Percentiles rank a stretch among this genome's conserved stretches.
Evolutionary conservation across 768 basidiomycete genomes (phyloP).

Genomic region (Boletellus emodensis): DNA sequence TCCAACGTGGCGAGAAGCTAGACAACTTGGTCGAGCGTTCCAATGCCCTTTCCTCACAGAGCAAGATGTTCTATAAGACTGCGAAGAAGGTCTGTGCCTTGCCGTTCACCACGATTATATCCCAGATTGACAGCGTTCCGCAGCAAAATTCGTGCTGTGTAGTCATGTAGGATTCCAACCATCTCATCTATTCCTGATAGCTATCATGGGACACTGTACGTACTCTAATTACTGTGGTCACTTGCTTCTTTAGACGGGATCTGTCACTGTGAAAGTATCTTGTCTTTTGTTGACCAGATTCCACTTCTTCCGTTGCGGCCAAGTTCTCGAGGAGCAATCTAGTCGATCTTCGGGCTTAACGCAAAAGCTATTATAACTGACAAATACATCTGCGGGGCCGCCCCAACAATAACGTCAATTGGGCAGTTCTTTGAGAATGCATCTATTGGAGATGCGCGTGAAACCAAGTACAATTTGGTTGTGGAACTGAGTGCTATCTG

Average conservation of each 20-base stretch:
- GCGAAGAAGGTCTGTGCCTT: constrained; percentile 82
- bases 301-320: neutral
- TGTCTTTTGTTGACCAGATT: constrained; percentile 3
- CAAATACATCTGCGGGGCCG: neutral
- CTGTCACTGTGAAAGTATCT: constrained; percentile 4
- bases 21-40: constrained; percentile 95
- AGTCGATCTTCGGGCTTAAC: neutral
- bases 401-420: no score
- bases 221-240: constrained; percentile 12
- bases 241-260: constrained; percentile 1
- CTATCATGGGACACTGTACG: constrained; percentile 21
- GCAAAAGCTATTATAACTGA: neutral
- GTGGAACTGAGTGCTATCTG: no score
- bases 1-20: constrained; percentile 94
- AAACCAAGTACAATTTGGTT: no score
- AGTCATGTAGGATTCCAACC: constrained; percentile 55
- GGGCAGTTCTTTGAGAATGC: no score
- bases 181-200: constrained; percentile 12
- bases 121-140: constrained; percentile 7
- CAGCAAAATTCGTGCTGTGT: constrained; percentile 97
- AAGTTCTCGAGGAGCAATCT: neutral
- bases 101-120: neutral
- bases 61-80: constrained; percentile 99
- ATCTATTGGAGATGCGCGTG: no score
- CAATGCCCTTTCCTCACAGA: constrained; percentile 80